Conservation (phyloP, 108 stramenopile genomes). For the Skeletonema potamos region DNA sequence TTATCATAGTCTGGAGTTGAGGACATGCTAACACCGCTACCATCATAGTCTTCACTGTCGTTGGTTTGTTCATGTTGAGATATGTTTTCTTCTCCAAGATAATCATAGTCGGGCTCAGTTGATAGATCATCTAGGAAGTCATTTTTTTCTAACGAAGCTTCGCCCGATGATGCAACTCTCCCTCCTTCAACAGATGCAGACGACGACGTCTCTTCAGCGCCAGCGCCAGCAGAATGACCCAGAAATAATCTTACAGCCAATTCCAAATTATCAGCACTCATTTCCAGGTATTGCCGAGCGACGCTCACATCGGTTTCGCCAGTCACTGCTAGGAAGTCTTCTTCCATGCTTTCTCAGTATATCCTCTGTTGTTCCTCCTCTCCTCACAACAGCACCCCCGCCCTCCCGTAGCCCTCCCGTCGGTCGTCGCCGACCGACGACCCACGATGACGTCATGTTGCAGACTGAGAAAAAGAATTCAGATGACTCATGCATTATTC, state of each 20-base stretch:
- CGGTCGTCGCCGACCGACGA: no score
- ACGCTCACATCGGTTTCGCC: slow-evolving; percentile 51
- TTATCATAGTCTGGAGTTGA: slow-evolving; percentile 39
- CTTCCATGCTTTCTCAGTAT: background rate
- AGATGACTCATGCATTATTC: no score
- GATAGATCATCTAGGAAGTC: background rate
- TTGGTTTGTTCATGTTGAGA: background rate
- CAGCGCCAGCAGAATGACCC: slow-evolving; percentile 37
- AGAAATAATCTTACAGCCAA: slow-evolving; percentile 61
- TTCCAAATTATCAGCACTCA: slow-evolving; percentile 64
- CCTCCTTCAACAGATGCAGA: background rate
- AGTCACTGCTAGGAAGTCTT: slow-evolving; percentile 57
- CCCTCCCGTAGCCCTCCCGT: no score
- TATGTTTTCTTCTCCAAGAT: background rate
- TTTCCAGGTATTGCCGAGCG: slow-evolving; percentile 68
- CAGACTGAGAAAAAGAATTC: no score
- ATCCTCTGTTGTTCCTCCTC: no score
- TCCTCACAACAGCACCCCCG: no score
- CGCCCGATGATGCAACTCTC: background rate
- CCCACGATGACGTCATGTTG: no score
- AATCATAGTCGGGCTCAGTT: slow-evolving; percentile 25
- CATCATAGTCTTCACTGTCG: background rate
- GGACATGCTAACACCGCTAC: background rate
- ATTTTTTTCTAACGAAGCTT: background rate
- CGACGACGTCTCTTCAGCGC: background rate